Percentiles rank a stretch among this genome's conserved stretches.
phyloP scores from a whole-genome alignment of 164 flowering plant species.

The Malania oleifera region DNA sequence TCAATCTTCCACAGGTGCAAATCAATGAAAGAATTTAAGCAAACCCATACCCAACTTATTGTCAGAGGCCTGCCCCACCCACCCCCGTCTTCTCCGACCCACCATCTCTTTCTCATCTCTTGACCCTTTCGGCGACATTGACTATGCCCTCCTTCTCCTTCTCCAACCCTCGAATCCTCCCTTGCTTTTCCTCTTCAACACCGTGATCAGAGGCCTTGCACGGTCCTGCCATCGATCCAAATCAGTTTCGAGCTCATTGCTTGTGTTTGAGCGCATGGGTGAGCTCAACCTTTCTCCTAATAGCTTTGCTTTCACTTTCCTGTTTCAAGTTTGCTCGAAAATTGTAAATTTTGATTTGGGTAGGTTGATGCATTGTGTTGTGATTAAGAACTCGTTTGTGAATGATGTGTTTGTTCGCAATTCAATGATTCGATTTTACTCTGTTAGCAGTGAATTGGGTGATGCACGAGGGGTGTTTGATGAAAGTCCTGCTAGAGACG shows the following conservation, averaged over 20 bases:
- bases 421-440: conserved; percentile 18
- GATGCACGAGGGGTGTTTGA: conserved; percentile 15
- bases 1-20: conserved; percentile 24
- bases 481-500: conserved; percentile 9
- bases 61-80: conserved; percentile 17
- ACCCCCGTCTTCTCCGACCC: conserved; percentile 10
- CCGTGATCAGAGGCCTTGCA: neutral
- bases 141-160: neutral
- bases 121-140: neutral
- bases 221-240: neutral
- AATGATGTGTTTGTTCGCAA: conserved; percentile 18
- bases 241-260: neutral
- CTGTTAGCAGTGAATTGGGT: conserved; percentile 10
- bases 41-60: conserved; percentile 23
- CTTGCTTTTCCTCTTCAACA: neutral
- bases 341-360: neutral
- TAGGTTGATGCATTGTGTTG: neutral
- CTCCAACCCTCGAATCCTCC: neutral
- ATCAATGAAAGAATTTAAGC: conserved; percentile 21
- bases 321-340: neutral
- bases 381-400: neutral
- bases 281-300: neutral
- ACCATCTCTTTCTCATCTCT: neutral
- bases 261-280: neutral
- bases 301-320: neutral